phyloP scores from a whole-genome alignment of 345 rosid genomes.

The Lepidium sativum region DNA sequence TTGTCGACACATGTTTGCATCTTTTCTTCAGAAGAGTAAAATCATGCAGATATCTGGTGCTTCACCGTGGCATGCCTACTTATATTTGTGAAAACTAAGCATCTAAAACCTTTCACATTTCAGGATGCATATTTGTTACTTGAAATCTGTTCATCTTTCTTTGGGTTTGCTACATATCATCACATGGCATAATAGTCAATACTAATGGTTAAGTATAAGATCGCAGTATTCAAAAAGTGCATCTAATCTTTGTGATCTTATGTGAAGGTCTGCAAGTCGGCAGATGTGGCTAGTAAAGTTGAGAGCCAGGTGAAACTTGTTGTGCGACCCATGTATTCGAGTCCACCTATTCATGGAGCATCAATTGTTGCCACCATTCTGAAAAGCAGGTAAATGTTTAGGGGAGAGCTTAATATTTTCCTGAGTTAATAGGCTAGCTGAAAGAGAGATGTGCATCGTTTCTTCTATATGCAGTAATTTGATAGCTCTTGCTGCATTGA shows the following conservation, averaged over 20 bases:
- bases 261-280: slow-evolving; percentile 60
- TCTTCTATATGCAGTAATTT: neutral
- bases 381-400: slow-evolving; percentile 40
- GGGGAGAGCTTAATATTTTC: neutral
- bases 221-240: neutral
- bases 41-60: neutral
- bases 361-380: slow-evolving; percentile 61
- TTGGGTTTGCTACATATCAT: neutral
- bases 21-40: neutral
- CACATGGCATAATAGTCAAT: neutral
- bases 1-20: neutral
- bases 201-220: neutral
- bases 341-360: slow-evolving; percentile 73
- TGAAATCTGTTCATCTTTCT: neutral
- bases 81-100: neutral
- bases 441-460: neutral
- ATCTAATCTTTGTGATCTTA: slow-evolving; percentile 5
- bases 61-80: neutral
- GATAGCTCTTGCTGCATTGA: neutral
- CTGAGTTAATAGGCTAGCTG: neutral
- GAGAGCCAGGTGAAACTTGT: slow-evolving; percentile 73
- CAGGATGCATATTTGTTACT: neutral
- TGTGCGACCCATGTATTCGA: slow-evolving; percentile 71
- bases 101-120: neutral
- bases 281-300: slow-evolving; percentile 62